Percentiles rank a stretch among this genome's conserved stretches.
phyloP scores from a whole-genome alignment of 2,329 filamentous ascomycete genomes.

The Xylariaceae sp. region DNA sequence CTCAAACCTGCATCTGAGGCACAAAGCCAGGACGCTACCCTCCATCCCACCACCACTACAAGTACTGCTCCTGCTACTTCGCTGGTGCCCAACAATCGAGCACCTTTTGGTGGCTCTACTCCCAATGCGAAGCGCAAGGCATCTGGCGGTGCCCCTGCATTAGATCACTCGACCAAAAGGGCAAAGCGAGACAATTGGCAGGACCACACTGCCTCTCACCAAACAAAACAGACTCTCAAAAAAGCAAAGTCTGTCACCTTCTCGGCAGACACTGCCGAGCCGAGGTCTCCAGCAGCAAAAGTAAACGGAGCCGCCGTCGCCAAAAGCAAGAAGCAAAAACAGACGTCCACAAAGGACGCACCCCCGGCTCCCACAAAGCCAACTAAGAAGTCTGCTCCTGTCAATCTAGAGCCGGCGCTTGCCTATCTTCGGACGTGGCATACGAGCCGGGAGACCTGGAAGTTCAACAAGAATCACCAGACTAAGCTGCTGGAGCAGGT shows the following conservation, averaged over 20 bases:
- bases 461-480: constrained; percentile 95
- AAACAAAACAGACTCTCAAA: constrained; percentile 44
- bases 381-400: constrained; percentile 40
- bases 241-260: constrained; percentile 57
- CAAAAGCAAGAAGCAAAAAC: constrained; percentile 43
- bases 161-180: constrained; percentile 42
- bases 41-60: constrained; percentile 35
- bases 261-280: constrained; percentile 35
- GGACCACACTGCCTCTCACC: constrained; percentile 39
- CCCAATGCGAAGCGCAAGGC: constrained; percentile 41
- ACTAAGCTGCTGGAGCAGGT: constrained; percentile 83
- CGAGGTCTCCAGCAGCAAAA: constrained; percentile 29
- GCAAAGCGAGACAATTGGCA: constrained; percentile 38
- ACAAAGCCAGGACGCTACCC: constrained; percentile 39
- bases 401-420: constrained; percentile 68
- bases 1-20: constrained; percentile 54
- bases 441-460: constrained; percentile 75
- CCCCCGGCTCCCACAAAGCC: constrained; percentile 33
- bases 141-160: constrained; percentile 38
- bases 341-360: constrained; percentile 46
- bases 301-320: constrained; percentile 29
- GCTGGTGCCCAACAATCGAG: constrained; percentile 31
- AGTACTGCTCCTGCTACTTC: constrained; percentile 19
- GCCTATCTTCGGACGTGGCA: constrained; percentile 80
- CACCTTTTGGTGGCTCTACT: constrained; percentile 21